A percentile compares a stretch with the other conserved stretches of the same genome.
Conservation (phyloP, 306 rosid species). For the Urtica urens region DNA sequence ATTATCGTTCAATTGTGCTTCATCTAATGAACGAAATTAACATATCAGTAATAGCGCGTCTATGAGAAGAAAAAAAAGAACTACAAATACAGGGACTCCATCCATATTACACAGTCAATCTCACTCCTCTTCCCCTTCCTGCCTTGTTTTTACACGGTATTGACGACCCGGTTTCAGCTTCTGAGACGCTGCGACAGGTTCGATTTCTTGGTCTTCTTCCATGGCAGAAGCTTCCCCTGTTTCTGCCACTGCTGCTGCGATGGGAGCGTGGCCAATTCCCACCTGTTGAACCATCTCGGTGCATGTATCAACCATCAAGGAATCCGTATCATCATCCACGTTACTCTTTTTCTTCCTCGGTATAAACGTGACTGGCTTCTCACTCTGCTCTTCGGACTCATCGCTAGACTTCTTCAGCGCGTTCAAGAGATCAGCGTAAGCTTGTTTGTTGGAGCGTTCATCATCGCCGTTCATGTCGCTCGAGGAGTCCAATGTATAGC, state of each 20-base stretch:
- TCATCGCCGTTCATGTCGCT: constrained; percentile 48
- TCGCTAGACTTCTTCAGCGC: constrained; percentile 37
- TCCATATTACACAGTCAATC: too few species aligned
- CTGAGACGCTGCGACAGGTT: constrained; percentile 17
- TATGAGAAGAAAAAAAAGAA: too few species aligned
- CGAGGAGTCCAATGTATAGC: constrained; percentile 55
- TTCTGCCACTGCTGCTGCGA: constrained; percentile 37
- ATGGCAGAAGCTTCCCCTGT: constrained; percentile 48
- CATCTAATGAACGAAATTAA: too few species aligned
- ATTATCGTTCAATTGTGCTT: too few species aligned
- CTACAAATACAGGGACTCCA: too few species aligned
- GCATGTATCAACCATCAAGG: constrained; percentile 43
- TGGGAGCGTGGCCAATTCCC: constrained; percentile 27
- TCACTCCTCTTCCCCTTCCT: constrained; percentile 31
- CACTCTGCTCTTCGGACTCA: constrained; percentile 29
- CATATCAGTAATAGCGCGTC: too few species aligned
- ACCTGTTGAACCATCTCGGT: constrained; percentile 30
- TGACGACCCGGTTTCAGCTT: constrained; percentile 46
- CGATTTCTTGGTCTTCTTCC: constrained; percentile 85
- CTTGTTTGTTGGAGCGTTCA: constrained; percentile 67
- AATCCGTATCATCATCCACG: constrained; percentile 32
- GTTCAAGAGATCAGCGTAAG: constrained; percentile 54
- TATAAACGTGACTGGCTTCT: constrained; percentile 45
- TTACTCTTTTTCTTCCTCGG: constrained; percentile 73
- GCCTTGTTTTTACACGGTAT: constrained; percentile 48